phyloP scores from a whole-genome alignment of 2,329 filamentous ascomycete genomes.

The Knoxdaviesia capensis region DNA sequence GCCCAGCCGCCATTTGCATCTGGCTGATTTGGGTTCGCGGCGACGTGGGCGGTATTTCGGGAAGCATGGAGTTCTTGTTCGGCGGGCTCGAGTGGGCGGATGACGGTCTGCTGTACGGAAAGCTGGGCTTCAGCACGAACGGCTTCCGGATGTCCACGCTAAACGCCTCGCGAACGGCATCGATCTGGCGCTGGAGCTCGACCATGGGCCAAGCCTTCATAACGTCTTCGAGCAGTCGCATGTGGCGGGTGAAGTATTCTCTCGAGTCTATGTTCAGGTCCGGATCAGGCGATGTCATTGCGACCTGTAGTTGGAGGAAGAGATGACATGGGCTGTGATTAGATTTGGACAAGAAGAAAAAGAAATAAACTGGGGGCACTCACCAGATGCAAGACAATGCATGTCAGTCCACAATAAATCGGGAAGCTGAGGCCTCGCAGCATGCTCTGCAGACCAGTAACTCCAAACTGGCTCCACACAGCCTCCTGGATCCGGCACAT shows the following conservation, averaged over 20 bases:
- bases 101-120: conserved; percentile 68
- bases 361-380: conserved; percentile 21
- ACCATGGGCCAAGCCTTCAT: conserved; percentile 70
- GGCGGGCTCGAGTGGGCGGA: conserved; percentile 44
- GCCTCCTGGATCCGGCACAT: conserved; percentile 78
- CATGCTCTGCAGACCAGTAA: conserved; percentile 76
- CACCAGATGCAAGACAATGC: conserved; percentile 84
- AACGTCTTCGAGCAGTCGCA: conserved; percentile 79
- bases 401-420: conserved; percentile 80
- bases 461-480: conserved; percentile 53
- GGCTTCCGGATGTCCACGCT: conserved; percentile 69
- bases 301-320: conserved; percentile 47
- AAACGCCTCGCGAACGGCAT: conserved; percentile 76
- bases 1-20: background rate
- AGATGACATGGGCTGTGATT: conserved; percentile 2
- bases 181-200: conserved; percentile 76
- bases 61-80: too few relatives aligned
- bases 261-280: conserved; percentile 69
- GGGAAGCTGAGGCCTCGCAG: conserved; percentile 86
- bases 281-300: conserved; percentile 80
- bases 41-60: too few relatives aligned
- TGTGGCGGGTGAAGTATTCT: conserved; percentile 80
- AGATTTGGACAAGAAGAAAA: background rate
- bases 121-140: conserved; percentile 74
- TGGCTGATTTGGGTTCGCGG: too few relatives aligned